Base-by-base conservation (phyloP, 1,284 basidiomycete genomes). In the Polyporus tsugae region DNA sequence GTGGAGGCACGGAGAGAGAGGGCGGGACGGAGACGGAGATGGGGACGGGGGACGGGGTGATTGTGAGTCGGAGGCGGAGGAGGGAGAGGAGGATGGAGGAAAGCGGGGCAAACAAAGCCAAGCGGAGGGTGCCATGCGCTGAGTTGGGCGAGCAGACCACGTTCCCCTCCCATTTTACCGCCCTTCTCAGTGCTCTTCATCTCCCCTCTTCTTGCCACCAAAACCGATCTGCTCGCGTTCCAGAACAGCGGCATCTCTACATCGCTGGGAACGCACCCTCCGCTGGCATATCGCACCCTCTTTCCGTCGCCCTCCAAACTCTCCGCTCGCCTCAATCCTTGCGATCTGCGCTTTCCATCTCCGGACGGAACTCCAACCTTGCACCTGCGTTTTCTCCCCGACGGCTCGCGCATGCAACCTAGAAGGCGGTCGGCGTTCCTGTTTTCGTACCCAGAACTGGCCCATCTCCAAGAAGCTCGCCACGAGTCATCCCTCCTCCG, bases 51-150 rank as follows among this genome's bases (percentile, higher is more conserved):
- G 72, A 70, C 66, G 70, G 68, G 67, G 67, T 62, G 69, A 66
- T 65, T 61, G 70, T 62, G 65, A 52, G 58, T 41, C 60, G 67
- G 64, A 55, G 65, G 59, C 59, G 65, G 61, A 66, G 61, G 65
- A 63, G 64, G 69, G 62, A 35, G 70, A 60, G 66, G 58, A 62
- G 55, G 60, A 66, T 39, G 64, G 69, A 69, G 60, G 62, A 63
- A 57, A 49, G 68, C 69, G 64, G 68, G 64, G 73, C 70, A 76
- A 78, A 76, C 75, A 75, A 74, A 68, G 72, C 67, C 76, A 76
- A 77, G 76, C 75, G 66, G 66, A 64, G 69, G 67, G 60, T 66
- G 70, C 57, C 64, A 63, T 67, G 65, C 65, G 68, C 66, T 62
- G 68, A 53, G 61, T 44, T 62, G 62, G 58, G 66, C 69, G 61